Conservation (phyloP, 2,329 filamentous ascomycete species). For the Cladobotryum protrusum region DNA sequence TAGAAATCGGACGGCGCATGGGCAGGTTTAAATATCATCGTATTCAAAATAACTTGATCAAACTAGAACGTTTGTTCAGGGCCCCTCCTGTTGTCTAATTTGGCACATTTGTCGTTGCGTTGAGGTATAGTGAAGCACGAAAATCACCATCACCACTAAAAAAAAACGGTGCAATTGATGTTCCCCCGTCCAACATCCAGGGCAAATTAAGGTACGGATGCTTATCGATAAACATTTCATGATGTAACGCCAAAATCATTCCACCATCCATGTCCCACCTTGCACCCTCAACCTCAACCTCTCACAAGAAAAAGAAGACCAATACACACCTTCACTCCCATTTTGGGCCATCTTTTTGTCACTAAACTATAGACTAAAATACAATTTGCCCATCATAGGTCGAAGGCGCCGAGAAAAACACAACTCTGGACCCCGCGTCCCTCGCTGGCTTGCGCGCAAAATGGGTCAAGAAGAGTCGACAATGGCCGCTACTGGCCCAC, state of each 20-base stretch:
- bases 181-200: no score
- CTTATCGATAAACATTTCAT: not conserved
- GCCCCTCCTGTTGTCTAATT: no score
- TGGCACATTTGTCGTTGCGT: no score
- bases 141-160: no score
- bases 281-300: not conserved
- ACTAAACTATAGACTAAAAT: not conserved
- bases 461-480: conserved; percentile 86
- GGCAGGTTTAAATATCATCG: not conserved
- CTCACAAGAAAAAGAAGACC: not conserved
- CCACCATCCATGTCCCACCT: not conserved
- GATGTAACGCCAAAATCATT: not conserved
- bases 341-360: not conserved
- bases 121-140: no score
- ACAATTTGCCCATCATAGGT: conserved; percentile 31
- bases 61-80: no score
- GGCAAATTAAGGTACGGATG: no score
- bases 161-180: no score
- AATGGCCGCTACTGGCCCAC: conserved; percentile 55
- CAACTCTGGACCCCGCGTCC: conserved; percentile 26
- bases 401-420: conserved; percentile 31
- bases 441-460: conserved; percentile 35
- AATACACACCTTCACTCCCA: not conserved
- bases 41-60: no score
- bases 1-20: not conserved